Base-by-base conservation (phyloP, 768 basidiomycete species). In the Psilocybe azurescens region DNA sequence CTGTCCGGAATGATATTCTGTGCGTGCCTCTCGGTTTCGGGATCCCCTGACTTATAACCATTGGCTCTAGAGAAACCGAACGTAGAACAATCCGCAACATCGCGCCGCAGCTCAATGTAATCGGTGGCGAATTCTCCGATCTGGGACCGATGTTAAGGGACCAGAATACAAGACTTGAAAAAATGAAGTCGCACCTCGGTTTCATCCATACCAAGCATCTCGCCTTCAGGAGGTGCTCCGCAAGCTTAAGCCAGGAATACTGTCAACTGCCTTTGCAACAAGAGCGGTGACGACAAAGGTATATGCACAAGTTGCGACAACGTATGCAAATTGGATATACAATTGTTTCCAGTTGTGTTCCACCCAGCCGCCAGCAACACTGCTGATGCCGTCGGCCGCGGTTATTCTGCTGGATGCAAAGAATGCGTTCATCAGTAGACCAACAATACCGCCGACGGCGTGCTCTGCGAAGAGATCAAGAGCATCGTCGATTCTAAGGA, bases 401-500 rank as follows among this genome's bases (percentile, higher is more conserved):
- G 89, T 87, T 53, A 95, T 80, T 6, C 77, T 76, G 5, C 76
- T 75, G 20, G 89, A 85, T 14, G 89, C 94, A 67, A 95, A 94
- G 67, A 95, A 81, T 14, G 77, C 93, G 59, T 91, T 94, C 65
- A 82, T 65, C 52, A 93, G 71, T 14, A 92, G 81, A 47, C 93
- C 95, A 55, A 92, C 75, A 44, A 93, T 85, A 28, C 94, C 93
- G 6, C 93, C 94, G 44, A 96, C 77, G 39, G 90, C 95, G 79
- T 97, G 95, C 69, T 93, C 89, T 16, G 95, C 94, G 72, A 94
- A 96, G 49, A 95, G 84, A 81, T 98, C 95, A 53, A 97, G 88
- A 0, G 94, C 88, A 70, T 97, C 95, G 71, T 97, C 95, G 58
- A 95, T 84, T 16, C 79, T 76, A 57, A 95, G 62, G 36, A 90